A percentile compares a stretch with the other conserved stretches of the same genome.
Evolutionary conservation across 345 rosid species (phyloP).

Genomic region (Corymbia maculata): DNA sequence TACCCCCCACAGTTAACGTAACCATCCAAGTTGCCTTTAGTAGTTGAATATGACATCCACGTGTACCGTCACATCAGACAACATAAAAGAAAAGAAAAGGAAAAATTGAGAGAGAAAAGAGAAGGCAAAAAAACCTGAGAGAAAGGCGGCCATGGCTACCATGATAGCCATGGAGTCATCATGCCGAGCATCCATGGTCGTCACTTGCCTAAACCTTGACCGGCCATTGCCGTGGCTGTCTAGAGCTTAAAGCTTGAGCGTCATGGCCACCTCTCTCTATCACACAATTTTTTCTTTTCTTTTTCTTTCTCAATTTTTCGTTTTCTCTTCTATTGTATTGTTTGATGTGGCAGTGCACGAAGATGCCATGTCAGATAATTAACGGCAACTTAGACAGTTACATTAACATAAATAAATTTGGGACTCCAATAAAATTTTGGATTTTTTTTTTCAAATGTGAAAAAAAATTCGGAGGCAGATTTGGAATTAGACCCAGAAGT

Average conservation of each 20-base stretch:
- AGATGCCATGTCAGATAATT: background rate
- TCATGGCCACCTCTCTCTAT: background rate
- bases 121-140: accelerated
- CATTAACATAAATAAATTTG: background rate
- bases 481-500: background rate
- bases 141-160: background rate
- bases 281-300: background rate
- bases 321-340: background rate
- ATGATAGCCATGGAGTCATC: background rate
- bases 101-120: no score
- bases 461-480: background rate
- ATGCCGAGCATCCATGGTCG: background rate
- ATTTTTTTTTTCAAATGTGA: background rate
- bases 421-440: background rate
- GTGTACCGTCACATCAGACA: background rate
- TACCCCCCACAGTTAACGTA: background rate
- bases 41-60: background rate
- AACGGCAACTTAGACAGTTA: background rate
- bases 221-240: background rate
- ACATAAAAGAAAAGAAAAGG: background rate
- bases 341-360: background rate
- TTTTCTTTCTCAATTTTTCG: background rate
- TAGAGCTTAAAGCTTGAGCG: background rate
- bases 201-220: background rate
- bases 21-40: background rate